phyloP scores from a whole-genome alignment of 306 rosid genomes.

The Neltuma alba region DNA sequence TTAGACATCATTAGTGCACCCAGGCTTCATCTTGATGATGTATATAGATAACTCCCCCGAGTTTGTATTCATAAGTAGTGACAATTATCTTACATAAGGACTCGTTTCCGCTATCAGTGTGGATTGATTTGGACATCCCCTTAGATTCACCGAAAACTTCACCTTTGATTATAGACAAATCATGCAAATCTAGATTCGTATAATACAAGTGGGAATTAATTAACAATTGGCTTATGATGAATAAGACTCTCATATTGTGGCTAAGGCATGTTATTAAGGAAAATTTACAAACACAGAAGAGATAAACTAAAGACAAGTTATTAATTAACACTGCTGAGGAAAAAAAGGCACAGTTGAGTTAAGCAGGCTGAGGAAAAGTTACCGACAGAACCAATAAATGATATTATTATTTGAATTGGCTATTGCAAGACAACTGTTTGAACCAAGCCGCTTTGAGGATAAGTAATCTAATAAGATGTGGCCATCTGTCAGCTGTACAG shows the following conservation, averaged over 20 bases:
- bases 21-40: background rate
- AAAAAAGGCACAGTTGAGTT: background rate
- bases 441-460: background rate
- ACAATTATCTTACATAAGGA: background rate
- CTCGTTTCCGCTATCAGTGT: background rate
- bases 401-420: background rate
- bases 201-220: background rate
- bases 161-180: background rate
- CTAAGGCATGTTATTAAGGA: background rate
- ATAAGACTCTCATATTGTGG: background rate
- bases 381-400: background rate
- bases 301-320: no score
- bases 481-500: background rate
- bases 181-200: background rate
- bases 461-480: background rate
- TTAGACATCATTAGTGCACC: background rate
- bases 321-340: background rate
- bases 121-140: background rate
- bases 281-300: background rate
- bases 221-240: background rate
- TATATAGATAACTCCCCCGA: no score
- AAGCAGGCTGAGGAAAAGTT: background rate
- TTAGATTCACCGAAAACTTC: background rate
- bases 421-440: background rate
- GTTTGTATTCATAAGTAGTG: background rate